A percentile compares a stretch with the other conserved stretches of the same genome.
phyloP scores from a whole-genome alignment of 106 monocot species.

The Chionographis japonica region DNA sequence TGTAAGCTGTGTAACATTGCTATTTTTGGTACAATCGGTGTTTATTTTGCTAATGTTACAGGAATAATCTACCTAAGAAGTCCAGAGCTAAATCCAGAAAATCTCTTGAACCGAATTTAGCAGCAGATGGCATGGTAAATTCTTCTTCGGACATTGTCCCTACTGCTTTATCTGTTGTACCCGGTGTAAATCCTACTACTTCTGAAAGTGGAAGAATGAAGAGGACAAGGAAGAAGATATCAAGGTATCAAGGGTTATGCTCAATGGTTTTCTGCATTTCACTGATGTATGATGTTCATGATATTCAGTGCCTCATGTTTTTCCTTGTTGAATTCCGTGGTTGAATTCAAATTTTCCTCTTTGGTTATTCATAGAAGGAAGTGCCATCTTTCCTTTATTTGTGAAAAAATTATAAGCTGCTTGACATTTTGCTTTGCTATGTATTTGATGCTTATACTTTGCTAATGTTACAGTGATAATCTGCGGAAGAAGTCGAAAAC shows the following conservation, averaged over 20 bases:
- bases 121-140: not conserved
- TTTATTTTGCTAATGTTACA: conserved; percentile 3
- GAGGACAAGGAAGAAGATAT: conserved; percentile 18
- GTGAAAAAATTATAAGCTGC: not conserved
- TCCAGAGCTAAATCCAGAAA: conserved; percentile 16
- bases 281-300: too few relatives aligned
- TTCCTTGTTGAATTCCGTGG: not conserved
- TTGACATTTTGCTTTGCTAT: not conserved
- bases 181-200: not conserved
- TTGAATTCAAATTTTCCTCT: too few relatives aligned
- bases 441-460: not conserved
- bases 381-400: not conserved
- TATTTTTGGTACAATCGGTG: not conserved
- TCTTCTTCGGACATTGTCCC: not conserved
- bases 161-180: conserved; percentile 1
- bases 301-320: too few relatives aligned
- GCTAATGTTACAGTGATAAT: not conserved
- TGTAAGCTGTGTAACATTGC: too few relatives aligned
- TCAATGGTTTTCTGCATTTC: not conserved
- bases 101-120: not conserved
- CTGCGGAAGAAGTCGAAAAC: not conserved
- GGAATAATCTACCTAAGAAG: conserved; percentile 10
- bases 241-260: conserved; percentile 22
- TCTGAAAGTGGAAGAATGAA: conserved; percentile 2
- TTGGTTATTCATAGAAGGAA: not conserved